Evolutionary conservation across 2,329 filamentous ascomycete genomes (phyloP), one percentile per base, ranked within the genome.

Genomic region (Raffaelea arxii): DNA sequence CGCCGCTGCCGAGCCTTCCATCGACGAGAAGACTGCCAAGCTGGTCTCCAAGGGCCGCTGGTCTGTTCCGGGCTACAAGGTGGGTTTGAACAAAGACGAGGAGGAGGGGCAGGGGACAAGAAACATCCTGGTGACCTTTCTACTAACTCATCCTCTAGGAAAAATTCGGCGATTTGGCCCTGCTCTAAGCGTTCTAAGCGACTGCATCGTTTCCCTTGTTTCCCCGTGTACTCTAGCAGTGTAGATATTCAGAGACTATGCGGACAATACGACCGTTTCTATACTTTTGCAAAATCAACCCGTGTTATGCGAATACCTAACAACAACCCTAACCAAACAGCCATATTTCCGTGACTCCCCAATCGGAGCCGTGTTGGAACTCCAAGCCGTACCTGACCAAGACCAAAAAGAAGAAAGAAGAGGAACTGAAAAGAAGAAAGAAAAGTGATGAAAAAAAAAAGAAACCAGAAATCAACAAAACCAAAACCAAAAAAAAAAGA

Each of bases 11-110:
- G 87, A 90, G 68, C 90, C 92, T 60, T 91, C 94, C 58, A 96
- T 98, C 68, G 91, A 97, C 74, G 82, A 95, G 80, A 94, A 94
- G 79, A 95, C 91, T 60, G 74, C 82, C 61, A 82, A 92, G 73
- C 81, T 98, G 66, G 90, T 98, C 56, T 87, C 87, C 69, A 96
- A 94, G 84, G 91, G 91, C 68, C 87, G 89, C 81, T 98, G 92
- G 92, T 80, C 83, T 74, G 90, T 95, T 64, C 90, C 92, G 54
- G 92, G 92, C 66, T 98, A 98, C 86, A 95, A 96, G 88, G 91
- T 91, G 74, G 60, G 83, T 64, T 49, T 40, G 41, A 36, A 32
- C 16, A 16, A 32, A 32, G 27, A n/a, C n/a, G n/a, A n/a, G 27
- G 27, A 32, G 27, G 16, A 16, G 27, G 27, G 27, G 27, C 10